A percentile compares a stretch with the other conserved stretches of the same genome.
These are phyloP conservation scores for Acer campestre DNA, from an alignment of 345 rosid species.

Conservation along the genomic window DNA sequence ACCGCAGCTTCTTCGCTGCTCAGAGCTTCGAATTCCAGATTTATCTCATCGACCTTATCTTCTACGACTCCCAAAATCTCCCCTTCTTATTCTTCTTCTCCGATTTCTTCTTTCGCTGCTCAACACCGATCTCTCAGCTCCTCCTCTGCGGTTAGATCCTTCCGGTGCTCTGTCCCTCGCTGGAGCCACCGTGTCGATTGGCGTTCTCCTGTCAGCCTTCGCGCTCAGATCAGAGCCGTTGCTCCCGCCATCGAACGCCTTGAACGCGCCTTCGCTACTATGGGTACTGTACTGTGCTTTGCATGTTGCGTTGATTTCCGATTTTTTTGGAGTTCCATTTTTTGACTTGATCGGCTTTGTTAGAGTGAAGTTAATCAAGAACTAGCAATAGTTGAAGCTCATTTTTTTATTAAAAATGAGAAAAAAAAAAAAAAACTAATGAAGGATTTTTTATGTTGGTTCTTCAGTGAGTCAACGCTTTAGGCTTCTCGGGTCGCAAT, in stretches of 20 bases:
- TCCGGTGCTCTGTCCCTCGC: constrained; percentile 51
- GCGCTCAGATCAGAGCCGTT: constrained; percentile 65
- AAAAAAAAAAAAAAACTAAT: not conserved
- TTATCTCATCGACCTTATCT: constrained; percentile 31
- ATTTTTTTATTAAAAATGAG: not conserved
- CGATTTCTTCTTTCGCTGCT: constrained; percentile 23
- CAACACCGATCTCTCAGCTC: constrained; percentile 56
- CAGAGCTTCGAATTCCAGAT: constrained; percentile 60
- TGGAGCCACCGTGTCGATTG: constrained; percentile 84
- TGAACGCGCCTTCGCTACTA: constrained; percentile 67
- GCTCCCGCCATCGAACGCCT: constrained; percentile 67
- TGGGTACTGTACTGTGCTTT: constrained; percentile 67
- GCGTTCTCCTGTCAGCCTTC: constrained; percentile 56
- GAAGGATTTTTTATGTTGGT: not conserved
- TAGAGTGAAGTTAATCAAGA: not conserved
- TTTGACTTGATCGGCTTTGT: constrained; percentile 6
- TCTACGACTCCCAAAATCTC: constrained; percentile 12
- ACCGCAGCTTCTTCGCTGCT: constrained; percentile 60
- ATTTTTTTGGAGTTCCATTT: constrained; percentile 12
- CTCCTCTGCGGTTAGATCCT: constrained; percentile 51
- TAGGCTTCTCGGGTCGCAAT: not conserved
- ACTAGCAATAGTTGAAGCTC: not conserved
- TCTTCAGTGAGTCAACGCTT: constrained; percentile 2
- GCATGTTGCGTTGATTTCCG: constrained; percentile 1
- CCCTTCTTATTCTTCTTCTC: constrained; percentile 20